Conservation (phyloP, 345 rosid genomes). For the Lepidium sativum region DNA sequence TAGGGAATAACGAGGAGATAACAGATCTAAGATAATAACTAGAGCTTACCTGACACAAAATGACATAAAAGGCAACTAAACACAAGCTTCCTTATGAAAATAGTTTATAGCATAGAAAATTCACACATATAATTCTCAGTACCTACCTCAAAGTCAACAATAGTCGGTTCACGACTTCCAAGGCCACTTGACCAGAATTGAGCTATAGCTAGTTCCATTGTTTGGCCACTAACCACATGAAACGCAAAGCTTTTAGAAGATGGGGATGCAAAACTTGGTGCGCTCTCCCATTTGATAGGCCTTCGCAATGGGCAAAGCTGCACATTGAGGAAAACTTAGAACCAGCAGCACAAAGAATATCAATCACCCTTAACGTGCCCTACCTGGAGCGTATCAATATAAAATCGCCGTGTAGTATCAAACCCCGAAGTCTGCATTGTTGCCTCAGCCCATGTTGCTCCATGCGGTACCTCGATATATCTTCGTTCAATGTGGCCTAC, state of each 20-base stretch:
- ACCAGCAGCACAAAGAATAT: not conserved
- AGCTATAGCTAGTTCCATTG: slow-evolving; percentile 89
- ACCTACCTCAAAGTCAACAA: slow-evolving; percentile 87
- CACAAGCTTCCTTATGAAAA: not conserved
- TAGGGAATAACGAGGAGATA: not conserved
- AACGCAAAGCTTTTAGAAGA: slow-evolving; percentile 68
- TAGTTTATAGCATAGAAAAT: not conserved
- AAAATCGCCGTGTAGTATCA: slow-evolving; percentile 81
- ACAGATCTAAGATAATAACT: not conserved
- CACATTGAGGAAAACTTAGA: slow-evolving; percentile 28
- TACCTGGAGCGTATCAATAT: slow-evolving; percentile 89
- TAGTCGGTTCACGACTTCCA: slow-evolving; percentile 77
- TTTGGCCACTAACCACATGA: slow-evolving; percentile 79
- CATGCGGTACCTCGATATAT: slow-evolving; percentile 74
- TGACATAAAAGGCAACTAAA: not conserved
- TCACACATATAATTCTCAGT: not conserved
- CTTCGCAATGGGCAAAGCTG: slow-evolving; percentile 91
- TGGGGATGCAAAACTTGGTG: slow-evolving; percentile 69
- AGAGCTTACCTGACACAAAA: not conserved
- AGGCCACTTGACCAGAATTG: slow-evolving; percentile 99
- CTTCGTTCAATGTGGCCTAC: slow-evolving; percentile 89
- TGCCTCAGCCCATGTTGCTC: slow-evolving; percentile 97
- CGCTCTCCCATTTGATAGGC: slow-evolving; percentile 87
- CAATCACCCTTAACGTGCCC: slow-evolving; percentile 1
- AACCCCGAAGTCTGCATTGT: slow-evolving; percentile 74